These are phyloP conservation scores for Sordariomycetes sp. DNA, from an alignment of 2,329 filamentous ascomycete species.

Conservation along the genomic window DNA sequence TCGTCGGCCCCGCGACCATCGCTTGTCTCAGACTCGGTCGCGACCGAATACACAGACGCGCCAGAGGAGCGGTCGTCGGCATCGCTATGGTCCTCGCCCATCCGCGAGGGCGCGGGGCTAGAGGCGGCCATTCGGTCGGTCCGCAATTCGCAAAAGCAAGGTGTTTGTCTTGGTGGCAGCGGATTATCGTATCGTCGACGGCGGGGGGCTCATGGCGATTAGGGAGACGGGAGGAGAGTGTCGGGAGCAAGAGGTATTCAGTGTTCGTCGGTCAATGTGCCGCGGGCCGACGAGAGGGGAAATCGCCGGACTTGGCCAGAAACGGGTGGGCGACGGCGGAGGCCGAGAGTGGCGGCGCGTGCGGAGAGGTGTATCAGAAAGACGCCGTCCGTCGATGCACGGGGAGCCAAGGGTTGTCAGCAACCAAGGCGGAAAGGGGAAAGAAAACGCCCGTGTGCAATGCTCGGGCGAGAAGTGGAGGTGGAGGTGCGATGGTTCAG, in stretches of 20 bases:
- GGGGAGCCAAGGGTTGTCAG: background rate
- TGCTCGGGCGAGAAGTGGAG: background rate
- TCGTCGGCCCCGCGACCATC: background rate
- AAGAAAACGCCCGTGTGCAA: too few relatives aligned
- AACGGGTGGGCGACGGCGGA: background rate
- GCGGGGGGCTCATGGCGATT: background rate
- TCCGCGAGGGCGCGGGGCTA: background rate
- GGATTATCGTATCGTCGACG: background rate
- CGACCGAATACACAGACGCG: background rate
- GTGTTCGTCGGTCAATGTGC: background rate
- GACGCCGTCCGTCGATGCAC: background rate
- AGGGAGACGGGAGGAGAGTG: background rate
- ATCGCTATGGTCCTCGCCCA: background rate
- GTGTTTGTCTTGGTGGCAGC: background rate
- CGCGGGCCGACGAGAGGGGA: background rate
- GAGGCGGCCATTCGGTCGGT: background rate
- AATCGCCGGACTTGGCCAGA: too few relatives aligned
- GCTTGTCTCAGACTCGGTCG: background rate
- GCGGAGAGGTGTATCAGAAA: background rate
- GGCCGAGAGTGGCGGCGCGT: background rate
- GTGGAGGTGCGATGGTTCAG: background rate
- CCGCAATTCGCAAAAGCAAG: background rate
- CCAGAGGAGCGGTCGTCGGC: background rate
- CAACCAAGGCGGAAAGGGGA: background rate
- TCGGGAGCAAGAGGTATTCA: background rate